Base-by-base conservation (phyloP, 805 yeast genomes). In the Metschnikowia similis region DNA sequence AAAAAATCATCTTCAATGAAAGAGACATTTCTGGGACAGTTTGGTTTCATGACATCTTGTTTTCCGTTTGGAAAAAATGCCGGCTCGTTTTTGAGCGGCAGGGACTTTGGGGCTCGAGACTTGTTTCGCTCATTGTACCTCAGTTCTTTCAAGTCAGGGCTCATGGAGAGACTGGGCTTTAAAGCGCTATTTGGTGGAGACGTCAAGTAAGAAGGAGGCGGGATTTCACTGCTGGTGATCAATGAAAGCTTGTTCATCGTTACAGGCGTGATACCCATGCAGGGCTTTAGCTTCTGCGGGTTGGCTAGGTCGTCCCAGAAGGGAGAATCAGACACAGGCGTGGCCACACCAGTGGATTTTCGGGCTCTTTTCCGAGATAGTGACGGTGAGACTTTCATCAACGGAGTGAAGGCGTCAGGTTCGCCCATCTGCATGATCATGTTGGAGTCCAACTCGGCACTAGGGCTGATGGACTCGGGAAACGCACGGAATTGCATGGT, bases 351-450 rank as follows among this genome's bases (percentile, higher is more conserved):
- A 34, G 34, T 43, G 28, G 11, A 8, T 16, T 48, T 51, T 30
- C 55, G 41, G 36, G 52, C 48, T 37, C 41, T 48, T 39, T 45
- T 46, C 26, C 53, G 53, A 26, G 27, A 48, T 13, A 47, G 36
- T 32, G 65, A 43, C 16, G 75, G 75, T 30, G 67, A 61, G 8
- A 74, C 77, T 57, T 70, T 65, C 76, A 74, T 71, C 48, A 73
- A 55, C 2, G 78, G 76, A 7, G 74, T 72, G 60, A 65, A 72
- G 41, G 69, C 59, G 52, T 74, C 76, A 8, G 78, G 78, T 31
- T 69, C 71, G 4, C 76, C 76, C 51, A 66, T 59, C 51, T 66
- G 66, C 39, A 71, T 67, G 41, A 65, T 67, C 58, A 64, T 64
- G 55, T 67, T 69, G 35, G 73, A 66, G 50, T 69, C 69, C 49